These are phyloP conservation scores for Neonectria sp. DNA, from an alignment of 2,329 filamentous ascomycete genomes.

Conservation along the genomic window DNA sequence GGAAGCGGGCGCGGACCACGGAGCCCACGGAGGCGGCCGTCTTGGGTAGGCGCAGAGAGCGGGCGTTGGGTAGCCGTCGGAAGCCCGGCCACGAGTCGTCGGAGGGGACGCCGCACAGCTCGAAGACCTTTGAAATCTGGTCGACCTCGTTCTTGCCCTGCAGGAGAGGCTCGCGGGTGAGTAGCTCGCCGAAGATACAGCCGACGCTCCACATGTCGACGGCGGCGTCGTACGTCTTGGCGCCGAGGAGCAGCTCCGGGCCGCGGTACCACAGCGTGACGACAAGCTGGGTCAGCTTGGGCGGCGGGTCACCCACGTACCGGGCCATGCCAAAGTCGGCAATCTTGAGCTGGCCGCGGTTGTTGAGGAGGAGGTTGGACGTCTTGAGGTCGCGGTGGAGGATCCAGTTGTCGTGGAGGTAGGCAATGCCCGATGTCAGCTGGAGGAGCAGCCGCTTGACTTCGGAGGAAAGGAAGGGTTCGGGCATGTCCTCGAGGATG, in stretches of 20 bases:
- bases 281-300: constrained; percentile 89
- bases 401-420: constrained; percentile 92
- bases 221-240: constrained; percentile 79
- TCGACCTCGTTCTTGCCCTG: constrained; percentile 95
- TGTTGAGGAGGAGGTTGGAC: constrained; percentile 94
- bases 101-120: constrained; percentile 88
- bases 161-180: constrained; percentile 86
- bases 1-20: constrained; percentile 83
- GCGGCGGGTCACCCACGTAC: constrained; percentile 84
- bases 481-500: constrained; percentile 92
- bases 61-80: constrained; percentile 88
- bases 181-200: constrained; percentile 94
- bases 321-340: constrained; percentile 99
- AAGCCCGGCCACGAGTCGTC: constrained; percentile 90
- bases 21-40: constrained; percentile 59
- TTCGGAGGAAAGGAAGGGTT: constrained; percentile 93
- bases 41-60: constrained; percentile 79
- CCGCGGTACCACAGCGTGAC: constrained; percentile 98
- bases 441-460: constrained; percentile 92
- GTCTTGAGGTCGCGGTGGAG: constrained; percentile 95
- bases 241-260: constrained; percentile 90
- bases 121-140: constrained; percentile 89
- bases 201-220: constrained; percentile 98
- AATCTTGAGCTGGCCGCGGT: constrained; percentile 93
- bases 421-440: constrained; percentile 83